Base-by-base conservation (phyloP, 129 eudicot genomes). In the Flaveria brownii region DNA sequence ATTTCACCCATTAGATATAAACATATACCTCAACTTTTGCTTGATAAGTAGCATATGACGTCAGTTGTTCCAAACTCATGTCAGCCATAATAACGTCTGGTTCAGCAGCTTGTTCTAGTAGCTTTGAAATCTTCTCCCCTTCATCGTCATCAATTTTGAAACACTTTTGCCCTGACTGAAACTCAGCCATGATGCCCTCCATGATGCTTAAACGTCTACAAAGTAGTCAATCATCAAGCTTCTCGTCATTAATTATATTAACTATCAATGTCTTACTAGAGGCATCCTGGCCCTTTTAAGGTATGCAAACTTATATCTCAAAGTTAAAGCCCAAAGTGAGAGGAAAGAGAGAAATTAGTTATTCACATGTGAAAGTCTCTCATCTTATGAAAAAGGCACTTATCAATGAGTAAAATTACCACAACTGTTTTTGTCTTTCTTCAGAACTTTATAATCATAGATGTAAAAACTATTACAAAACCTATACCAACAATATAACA, bases 61-160 rank as follows among this genome's bases (percentile, higher is more conserved):
- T 75, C 67, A 93, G 87, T 77, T 93, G 96, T 36, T 91, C 86
- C 64, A 88, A 82, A 78, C 84, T 93, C 98, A 93, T 90, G 57
- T 83, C 97, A 25, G 96, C 98, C 97, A 93, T 93, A 71, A 93
- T 28, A 64, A 90, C 69, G 83, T 93, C 98, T 45, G 98, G 98
- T 70, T 93, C 98, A 55, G 96, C 97, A 71, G 93, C 87, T 72
- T 81, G 76, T 77, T 93, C 98, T 15, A 93, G 93, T 63, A 85
- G 78, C 78, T 79, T 85, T 33, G 85, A 80, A 39, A 90, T 78
- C 74, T 80, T 84, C 41, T 89, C 93, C 71, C 90, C 98, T 81
- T 92, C 97, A 50, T 88, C 96, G 62, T 73, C 47, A 2, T 62
- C 63, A 33, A 46, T 18, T 56, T 71, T 52, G 11, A 71, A 71